phyloP scores from a whole-genome alignment of 2,329 filamentous ascomycete genomes.

The Penicillium aurantiogriseum region DNA sequence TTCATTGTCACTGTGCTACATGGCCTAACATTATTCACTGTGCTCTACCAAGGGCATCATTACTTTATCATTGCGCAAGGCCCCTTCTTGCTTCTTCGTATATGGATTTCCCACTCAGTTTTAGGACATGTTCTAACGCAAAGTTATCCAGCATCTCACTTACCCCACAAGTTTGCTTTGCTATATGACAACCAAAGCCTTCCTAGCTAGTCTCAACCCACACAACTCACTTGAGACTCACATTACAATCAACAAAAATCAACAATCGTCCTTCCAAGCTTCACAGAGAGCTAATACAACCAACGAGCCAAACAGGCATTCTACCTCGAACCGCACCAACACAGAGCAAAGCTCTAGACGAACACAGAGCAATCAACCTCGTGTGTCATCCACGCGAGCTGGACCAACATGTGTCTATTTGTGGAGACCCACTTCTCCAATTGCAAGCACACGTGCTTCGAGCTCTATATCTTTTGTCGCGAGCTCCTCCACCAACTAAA shows the following conservation, averaged over 20 bases:
- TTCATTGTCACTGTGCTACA: not conserved
- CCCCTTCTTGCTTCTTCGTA: not conserved
- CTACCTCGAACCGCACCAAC: not conserved
- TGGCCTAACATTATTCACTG: not conserved
- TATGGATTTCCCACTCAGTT: not conserved
- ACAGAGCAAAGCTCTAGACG: not conserved
- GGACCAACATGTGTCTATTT: constrained; percentile 31
- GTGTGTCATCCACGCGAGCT: not conserved
- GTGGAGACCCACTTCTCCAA: constrained; percentile 18
- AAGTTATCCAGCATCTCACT: not conserved
- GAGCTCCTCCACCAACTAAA: constrained; percentile 24
- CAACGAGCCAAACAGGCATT: not conserved
- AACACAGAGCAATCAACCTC: not conserved
- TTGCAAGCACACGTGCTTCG: constrained; percentile 28
- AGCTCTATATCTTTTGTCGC: constrained; percentile 26
- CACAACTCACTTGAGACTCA: not conserved
- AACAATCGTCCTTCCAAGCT: not conserved
- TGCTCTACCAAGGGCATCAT: not conserved
- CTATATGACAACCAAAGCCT: not conserved
- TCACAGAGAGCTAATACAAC: not conserved
- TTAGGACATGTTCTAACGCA: not conserved
- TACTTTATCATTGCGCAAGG: not conserved
- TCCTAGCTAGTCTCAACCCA: not conserved
- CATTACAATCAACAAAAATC: not conserved
- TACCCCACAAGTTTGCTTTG: too few relatives aligned